phyloP scores from a whole-genome alignment of 768 basidiomycete genomes.

The Suillus tomentosus region DNA sequence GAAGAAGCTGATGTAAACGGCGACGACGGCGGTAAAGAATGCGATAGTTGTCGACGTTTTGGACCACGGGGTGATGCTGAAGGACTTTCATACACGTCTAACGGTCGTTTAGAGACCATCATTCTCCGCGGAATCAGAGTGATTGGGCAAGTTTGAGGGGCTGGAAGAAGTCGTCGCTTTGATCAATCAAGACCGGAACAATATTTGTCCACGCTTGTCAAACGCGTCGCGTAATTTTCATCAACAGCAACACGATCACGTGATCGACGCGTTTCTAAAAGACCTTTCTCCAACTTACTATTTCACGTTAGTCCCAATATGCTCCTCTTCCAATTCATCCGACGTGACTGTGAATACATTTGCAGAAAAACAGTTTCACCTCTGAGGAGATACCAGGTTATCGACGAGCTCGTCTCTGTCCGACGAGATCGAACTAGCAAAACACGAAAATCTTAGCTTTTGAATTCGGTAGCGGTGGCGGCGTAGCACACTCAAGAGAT shows the following conservation, averaged over 20 bases:
- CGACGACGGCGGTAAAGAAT: slow-evolving; percentile 30
- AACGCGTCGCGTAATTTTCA: slow-evolving; percentile 18
- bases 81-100: slow-evolving; percentile 29
- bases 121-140: not conserved
- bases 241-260: slow-evolving; percentile 14
- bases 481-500: too few relatives aligned
- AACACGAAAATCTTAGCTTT: too few relatives aligned
- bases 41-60: slow-evolving; percentile 24
- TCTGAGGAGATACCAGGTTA: too few relatives aligned
- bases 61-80: slow-evolving; percentile 32
- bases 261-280: slow-evolving; percentile 6
- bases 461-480: too few relatives aligned
- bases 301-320: too few relatives aligned
- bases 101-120: slow-evolving; percentile 34
- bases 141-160: not conserved
- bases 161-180: not conserved
- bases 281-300: too few relatives aligned
- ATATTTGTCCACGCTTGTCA: not conserved
- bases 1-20: slow-evolving; percentile 31
- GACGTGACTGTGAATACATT: not conserved
- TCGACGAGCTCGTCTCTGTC: too few relatives aligned
- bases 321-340: not conserved
- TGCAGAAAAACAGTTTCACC: too few relatives aligned
- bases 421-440: too few relatives aligned
- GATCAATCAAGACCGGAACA: not conserved